phyloP scores from a whole-genome alignment of 2,329 filamentous ascomycete genomes.

The Cercospora sojina region DNA sequence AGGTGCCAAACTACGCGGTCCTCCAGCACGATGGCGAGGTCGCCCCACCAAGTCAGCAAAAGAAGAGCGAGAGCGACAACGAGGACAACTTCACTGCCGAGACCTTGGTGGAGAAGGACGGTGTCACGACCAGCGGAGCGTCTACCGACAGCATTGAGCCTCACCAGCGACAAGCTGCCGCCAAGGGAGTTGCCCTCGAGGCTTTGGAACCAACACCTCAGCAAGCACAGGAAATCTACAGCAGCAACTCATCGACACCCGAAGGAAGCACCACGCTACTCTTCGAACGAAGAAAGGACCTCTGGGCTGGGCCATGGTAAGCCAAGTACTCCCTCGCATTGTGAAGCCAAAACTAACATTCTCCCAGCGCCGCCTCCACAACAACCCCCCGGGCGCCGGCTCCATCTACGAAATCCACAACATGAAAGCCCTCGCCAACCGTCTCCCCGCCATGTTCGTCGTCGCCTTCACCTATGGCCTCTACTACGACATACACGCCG shows the following conservation, averaged over 20 bases:
- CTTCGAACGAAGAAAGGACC: conserved; percentile 13
- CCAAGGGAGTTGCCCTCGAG: not conserved
- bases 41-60: conserved; percentile 32
- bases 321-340: not conserved
- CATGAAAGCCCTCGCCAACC: conserved; percentile 13
- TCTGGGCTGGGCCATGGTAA: conserved; percentile 14
- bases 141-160: conserved; percentile 15
- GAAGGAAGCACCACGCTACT: conserved; percentile 14
- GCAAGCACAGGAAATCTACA: conserved; percentile 13
- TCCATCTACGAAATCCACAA: conserved; percentile 18
- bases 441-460: conserved; percentile 16
- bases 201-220: not conserved
- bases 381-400: conserved; percentile 15
- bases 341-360: not conserved
- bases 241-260: conserved; percentile 8
- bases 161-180: conserved; percentile 2
- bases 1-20: conserved; percentile 35
- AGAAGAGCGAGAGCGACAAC: conserved; percentile 39
- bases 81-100: conserved; percentile 25
- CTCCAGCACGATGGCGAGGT: conserved; percentile 20
- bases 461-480: conserved; percentile 22
- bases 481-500: conserved; percentile 43
- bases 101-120: conserved; percentile 37
- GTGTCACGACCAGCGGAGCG: not conserved
- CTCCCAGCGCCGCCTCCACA: conserved; percentile 10